Conservation (phyloP, 2,329 filamentous ascomycete species). For the Metarhizium humberi region DNA sequence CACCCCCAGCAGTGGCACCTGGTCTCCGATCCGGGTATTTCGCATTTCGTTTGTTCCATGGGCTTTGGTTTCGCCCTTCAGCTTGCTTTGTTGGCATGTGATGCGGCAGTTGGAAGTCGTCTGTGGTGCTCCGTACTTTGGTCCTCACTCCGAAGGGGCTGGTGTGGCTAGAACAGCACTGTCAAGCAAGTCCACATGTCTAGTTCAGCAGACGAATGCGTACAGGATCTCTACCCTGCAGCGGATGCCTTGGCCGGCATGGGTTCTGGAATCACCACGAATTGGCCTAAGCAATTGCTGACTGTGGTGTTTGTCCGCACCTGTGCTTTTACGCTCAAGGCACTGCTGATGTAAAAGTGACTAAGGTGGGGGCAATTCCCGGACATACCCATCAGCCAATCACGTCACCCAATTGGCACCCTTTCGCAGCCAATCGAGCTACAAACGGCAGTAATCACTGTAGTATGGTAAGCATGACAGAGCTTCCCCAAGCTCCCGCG, state of each 20-base stretch:
- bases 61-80: not conserved
- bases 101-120: not conserved
- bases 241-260: too few relatives aligned
- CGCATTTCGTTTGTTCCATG: not conserved
- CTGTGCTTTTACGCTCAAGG: too few relatives aligned
- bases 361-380: slow-evolving; percentile 11
- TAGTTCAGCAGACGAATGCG: too few relatives aligned
- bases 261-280: too few relatives aligned
- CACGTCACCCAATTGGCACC: not conserved
- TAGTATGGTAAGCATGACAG: not conserved
- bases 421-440: not conserved
- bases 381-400: not conserved
- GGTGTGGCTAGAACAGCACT: too few relatives aligned
- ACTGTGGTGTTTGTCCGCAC: too few relatives aligned
- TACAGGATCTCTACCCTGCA: too few relatives aligned
- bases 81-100: not conserved
- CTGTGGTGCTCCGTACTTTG: not conserved
- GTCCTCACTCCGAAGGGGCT: too few relatives aligned
- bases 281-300: too few relatives aligned
- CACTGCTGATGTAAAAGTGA: slow-evolving; percentile 20
- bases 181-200: too few relatives aligned
- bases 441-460: not conserved
- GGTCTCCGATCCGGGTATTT: not conserved
- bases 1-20: not conserved
- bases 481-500: not conserved